Base-by-base conservation (phyloP, 2,329 filamentous ascomycete genomes). In the Drechslera avenae region DNA sequence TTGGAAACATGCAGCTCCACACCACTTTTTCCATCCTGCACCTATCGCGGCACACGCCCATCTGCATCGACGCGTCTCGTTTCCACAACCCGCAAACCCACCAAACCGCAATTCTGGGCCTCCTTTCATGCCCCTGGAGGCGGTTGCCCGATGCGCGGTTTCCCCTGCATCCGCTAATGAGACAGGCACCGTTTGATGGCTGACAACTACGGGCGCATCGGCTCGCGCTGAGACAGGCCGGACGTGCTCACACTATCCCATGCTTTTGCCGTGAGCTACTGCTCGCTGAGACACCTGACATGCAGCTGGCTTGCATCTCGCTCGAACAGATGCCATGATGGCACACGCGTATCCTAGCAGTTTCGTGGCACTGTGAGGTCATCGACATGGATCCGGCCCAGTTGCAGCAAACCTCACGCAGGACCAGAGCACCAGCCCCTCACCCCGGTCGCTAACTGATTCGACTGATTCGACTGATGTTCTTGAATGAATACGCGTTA, bases 351-450 rank as follows among this genome's bases (percentile, higher is more conserved):
- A 50, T 54, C 52, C 55, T 36, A 50, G 57, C 37, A 40, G 9
- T 28, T 32, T 33, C 35, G 18, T 41, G 54, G 30, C 44, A 31
- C 41, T 48, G 60, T 71, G 66, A 71, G 64, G 66, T 72, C 69
- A 71, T 72, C 57, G 67, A 71, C 68, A 42, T 51, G 69, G 68
- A 63, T 70, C 42, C 36, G 48, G 47, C 50, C 64, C 62, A 64
- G 60, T 45, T 45, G 32, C 57, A 62, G 44, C 56, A 48, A 36
- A 56, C 57, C 57, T 52, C 51, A 50, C 17, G 37, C 43, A 52
- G 43, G 37, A 34, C 58, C 58, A 52, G 56, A 50, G 48, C 47
- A 30, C 34, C 33, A 47, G 35, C 42, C 35, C 48, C 52, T 51
- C 42, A 13, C 34, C 34, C 49, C 10, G 33, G 39, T 23, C 23